Conservation (phyloP, 2,329 filamentous ascomycete species). For the Fusarium chaquense region DNA sequence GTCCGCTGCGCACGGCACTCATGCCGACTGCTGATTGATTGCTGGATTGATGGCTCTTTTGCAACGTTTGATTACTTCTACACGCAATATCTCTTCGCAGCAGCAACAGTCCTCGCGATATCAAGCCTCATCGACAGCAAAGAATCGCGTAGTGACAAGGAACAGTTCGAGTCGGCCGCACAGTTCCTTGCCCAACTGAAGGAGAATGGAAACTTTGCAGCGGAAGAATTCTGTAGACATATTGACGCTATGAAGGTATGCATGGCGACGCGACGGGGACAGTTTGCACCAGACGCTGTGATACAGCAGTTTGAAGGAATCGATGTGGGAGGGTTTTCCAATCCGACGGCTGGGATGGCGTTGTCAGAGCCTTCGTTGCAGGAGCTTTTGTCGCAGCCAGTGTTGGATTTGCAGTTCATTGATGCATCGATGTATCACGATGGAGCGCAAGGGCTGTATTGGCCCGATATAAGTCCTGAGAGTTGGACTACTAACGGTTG, state of each 20-base stretch:
- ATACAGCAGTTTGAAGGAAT: constrained; percentile 32
- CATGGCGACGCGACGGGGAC: constrained; percentile 43
- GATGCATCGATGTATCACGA: constrained; percentile 49
- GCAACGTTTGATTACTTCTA: constrained; percentile 61
- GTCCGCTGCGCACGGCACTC: constrained; percentile 60
- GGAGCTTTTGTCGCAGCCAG: constrained; percentile 51
- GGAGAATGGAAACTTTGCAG: constrained; percentile 56
- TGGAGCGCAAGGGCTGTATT: constrained; percentile 41
- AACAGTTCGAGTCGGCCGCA: constrained; percentile 55
- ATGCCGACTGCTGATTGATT: constrained; percentile 55
- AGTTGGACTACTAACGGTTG: constrained; percentile 41
- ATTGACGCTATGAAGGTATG: constrained; percentile 52
- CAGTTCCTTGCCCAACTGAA: constrained; percentile 56
- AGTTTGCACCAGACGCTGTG: constrained; percentile 20
- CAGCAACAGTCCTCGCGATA: constrained; percentile 58
- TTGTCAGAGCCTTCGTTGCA: constrained; percentile 53
- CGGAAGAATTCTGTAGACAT: constrained; percentile 57
- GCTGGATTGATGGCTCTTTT: constrained; percentile 62
- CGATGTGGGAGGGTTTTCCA: constrained; percentile 36
- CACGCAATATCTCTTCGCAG: constrained; percentile 61
- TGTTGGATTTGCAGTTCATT: constrained; percentile 52
- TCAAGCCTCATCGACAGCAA: constrained; percentile 54
- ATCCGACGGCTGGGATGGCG: constrained; percentile 52
- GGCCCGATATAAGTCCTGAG: constrained; percentile 47
- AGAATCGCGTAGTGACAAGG: constrained; percentile 52